Conservation (phyloP, 768 basidiomycete genomes). For the Lentinula lateritia region DNA sequence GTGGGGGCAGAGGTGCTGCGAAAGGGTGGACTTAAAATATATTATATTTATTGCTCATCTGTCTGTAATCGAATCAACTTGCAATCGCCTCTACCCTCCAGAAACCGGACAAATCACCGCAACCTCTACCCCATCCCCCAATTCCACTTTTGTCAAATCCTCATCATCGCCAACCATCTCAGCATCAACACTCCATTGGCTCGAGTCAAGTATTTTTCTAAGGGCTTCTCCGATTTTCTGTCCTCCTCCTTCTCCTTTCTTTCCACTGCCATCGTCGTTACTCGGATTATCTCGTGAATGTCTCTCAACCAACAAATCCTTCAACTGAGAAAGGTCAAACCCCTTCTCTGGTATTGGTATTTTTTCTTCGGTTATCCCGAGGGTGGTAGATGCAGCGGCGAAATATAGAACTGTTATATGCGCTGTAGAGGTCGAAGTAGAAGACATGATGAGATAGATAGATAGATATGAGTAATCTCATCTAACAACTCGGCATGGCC, state of each 20-base stretch:
- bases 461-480: no score
- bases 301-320: slow-evolving; percentile 43
- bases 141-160: slow-evolving; percentile 36
- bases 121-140: slow-evolving; percentile 72
- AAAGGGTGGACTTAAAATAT: slow-evolving; percentile 50
- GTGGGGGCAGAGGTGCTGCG: slow-evolving; percentile 73
- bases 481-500: no score
- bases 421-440: not conserved
- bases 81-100: slow-evolving; percentile 47
- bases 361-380: slow-evolving; percentile 49
- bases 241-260: not conserved
- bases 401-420: slow-evolving; percentile 49
- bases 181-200: slow-evolving; percentile 76
- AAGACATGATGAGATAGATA: not conserved
- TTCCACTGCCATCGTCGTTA: not conserved
- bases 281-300: slow-evolving; percentile 30
- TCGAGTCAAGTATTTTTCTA: slow-evolving; percentile 44
- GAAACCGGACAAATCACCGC: slow-evolving; percentile 81
- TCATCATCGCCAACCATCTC: slow-evolving; percentile 58
- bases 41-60: no score
- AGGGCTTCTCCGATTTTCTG: not conserved
- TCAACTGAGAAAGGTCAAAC: slow-evolving; percentile 48
- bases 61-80: not conserved
- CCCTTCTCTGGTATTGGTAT: slow-evolving; percentile 41
- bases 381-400: slow-evolving; percentile 64